Evolutionary conservation across 768 basidiomycete species (phyloP).

Genomic region (Suillus subaureus): DNA sequence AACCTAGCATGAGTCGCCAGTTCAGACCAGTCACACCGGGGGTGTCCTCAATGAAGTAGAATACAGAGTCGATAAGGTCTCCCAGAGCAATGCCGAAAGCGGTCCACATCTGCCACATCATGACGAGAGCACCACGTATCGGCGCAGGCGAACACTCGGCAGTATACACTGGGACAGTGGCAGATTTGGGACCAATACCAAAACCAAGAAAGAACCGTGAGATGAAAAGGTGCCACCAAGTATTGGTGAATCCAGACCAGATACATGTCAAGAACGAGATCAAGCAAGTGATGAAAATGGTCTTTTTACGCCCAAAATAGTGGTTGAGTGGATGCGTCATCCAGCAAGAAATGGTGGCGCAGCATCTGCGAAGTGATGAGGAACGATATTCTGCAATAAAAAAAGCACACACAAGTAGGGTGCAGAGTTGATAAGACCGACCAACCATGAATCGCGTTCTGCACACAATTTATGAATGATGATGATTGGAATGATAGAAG

Average conservation of each 20-base stretch:
- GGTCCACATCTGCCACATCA: slow-evolving; percentile 94
- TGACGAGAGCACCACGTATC: slow-evolving; percentile 88
- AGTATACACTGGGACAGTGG: slow-evolving; percentile 66
- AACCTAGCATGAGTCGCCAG: slow-evolving; percentile 81
- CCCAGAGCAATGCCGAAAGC: slow-evolving; percentile 85
- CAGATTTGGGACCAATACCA: slow-evolving; percentile 54
- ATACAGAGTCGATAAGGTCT: slow-evolving; percentile 63
- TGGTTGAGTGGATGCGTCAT: slow-evolving; percentile 71
- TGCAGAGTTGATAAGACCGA: slow-evolving; percentile 76
- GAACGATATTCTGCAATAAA: slow-evolving; percentile 14
- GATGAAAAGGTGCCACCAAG: slow-evolving; percentile 60
- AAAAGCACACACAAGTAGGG: slow-evolving; percentile 48
- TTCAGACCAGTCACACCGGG: slow-evolving; percentile 61
- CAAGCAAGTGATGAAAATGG: slow-evolving; percentile 59
- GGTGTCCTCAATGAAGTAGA: slow-evolving; percentile 53
- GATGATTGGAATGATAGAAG: slow-evolving; percentile 14
- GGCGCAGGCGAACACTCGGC: slow-evolving; percentile 79
- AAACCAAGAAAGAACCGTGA: slow-evolving; percentile 54
- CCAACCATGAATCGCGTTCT: slow-evolving; percentile 63
- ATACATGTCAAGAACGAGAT: slow-evolving; percentile 57
- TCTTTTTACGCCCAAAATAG: slow-evolving; percentile 60
- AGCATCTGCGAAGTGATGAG: slow-evolving; percentile 40
- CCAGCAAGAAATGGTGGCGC: slow-evolving; percentile 62
- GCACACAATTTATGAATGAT: slow-evolving; percentile 16
- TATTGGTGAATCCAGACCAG: slow-evolving; percentile 56